phyloP scores from a whole-genome alignment of 1,284 basidiomycete species.

The Sphaerobolus stellatus region DNA sequence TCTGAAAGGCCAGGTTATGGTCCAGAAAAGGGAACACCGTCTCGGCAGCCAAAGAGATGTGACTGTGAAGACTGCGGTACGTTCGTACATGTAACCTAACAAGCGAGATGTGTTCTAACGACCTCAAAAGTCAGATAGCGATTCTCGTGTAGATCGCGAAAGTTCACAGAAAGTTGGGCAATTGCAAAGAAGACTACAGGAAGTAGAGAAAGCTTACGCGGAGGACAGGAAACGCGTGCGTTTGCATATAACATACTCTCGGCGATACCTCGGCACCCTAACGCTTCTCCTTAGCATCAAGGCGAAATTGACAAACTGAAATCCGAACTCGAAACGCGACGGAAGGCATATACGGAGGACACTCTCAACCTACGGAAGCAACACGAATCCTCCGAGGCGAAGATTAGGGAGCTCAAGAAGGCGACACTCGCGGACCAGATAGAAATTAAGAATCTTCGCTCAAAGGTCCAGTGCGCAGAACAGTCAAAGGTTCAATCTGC shows the following conservation, averaged over 20 bases:
- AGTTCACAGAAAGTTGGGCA: too few relatives aligned
- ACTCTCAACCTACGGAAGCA: conserved; percentile 64
- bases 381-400: conserved; percentile 50
- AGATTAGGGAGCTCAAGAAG: conserved; percentile 60
- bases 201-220: conserved; percentile 60
- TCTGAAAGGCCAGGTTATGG: conserved; percentile 11
- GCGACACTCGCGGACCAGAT: conserved; percentile 46
- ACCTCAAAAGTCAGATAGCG: too few relatives aligned
- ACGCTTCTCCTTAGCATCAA: conserved; percentile 50
- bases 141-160: too few relatives aligned
- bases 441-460: conserved; percentile 61
- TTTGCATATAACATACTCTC: conserved; percentile 11
- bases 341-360: conserved; percentile 51
- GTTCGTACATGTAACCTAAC: conserved; percentile 1
- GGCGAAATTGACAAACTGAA: conserved; percentile 59
- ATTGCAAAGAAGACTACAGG: conserved; percentile 65
- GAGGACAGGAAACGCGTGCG: conserved; percentile 64
- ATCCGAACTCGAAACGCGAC: conserved; percentile 50
- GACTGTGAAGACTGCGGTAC: neutral
- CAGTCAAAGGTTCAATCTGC: conserved; percentile 54
- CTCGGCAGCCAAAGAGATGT: conserved; percentile 1
- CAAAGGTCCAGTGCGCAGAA: conserved; percentile 59
- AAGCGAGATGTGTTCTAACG: too few relatives aligned
- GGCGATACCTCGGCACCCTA: neutral
- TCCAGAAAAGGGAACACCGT: conserved; percentile 12